A percentile compares a stretch with the other conserved stretches of the same genome.
Conservation (phyloP, 2,329 filamentous ascomycete genomes). For the Fusarium nelsonii region DNA sequence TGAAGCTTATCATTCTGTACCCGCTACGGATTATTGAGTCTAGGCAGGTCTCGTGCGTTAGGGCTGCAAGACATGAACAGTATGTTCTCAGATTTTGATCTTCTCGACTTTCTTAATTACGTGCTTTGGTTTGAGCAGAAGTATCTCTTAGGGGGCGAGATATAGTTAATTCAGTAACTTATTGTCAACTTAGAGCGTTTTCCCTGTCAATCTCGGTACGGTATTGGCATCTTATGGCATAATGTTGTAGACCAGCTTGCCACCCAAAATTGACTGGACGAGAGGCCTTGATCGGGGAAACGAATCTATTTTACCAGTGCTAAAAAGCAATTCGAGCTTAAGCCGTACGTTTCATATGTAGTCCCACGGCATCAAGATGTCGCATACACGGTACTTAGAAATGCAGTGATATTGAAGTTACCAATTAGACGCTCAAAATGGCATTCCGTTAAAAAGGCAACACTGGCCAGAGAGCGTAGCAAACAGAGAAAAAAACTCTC, state of each 20-base stretch:
- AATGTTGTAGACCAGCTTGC: neutral
- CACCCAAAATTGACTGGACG: neutral
- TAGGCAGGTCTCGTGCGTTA: neutral
- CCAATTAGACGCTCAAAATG: neutral
- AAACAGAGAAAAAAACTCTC: neutral
- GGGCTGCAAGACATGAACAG: neutral
- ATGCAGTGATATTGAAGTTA: neutral
- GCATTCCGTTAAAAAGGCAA: neutral
- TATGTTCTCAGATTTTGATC: neutral
- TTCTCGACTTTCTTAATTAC: too few relatives aligned
- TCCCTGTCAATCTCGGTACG: neutral
- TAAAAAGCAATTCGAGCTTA: neutral
- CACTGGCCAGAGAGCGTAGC: neutral
- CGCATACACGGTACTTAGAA: slow-evolving; percentile 8
- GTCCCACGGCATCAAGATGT: neutral
- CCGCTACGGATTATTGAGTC: neutral
- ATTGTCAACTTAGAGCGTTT: neutral
- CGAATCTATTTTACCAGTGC: neutral
- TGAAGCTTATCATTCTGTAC: neutral
- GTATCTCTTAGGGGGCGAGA: neutral
- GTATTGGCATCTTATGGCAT: neutral
- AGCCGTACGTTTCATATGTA: neutral
- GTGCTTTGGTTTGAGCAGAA: neutral
- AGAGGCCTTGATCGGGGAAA: neutral
- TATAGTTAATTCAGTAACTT: neutral